Conservation (phyloP, 1,139 yeast species). For the Saccharomyces hybrid region DNA sequence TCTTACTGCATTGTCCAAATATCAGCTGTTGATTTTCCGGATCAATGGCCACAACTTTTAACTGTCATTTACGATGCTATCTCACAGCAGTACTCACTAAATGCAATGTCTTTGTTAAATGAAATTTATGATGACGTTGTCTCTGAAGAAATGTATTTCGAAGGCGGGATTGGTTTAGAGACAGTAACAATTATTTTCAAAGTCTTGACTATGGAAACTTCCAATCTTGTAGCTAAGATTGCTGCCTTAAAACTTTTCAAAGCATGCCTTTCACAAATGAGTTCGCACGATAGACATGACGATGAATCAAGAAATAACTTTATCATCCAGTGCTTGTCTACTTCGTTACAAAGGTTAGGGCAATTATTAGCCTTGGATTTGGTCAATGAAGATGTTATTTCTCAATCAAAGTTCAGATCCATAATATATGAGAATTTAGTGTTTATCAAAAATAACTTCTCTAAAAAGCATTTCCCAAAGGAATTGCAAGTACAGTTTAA, state of each 20-base stretch:
- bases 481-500: conserved; percentile 12
- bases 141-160: conserved; percentile 80
- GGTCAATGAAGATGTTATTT: neutral
- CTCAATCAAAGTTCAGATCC: conserved; percentile 15
- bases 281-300: conserved; percentile 43
- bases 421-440: conserved; percentile 27
- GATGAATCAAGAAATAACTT: conserved; percentile 16
- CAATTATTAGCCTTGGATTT: conserved; percentile 12
- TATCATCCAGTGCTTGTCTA: conserved; percentile 10
- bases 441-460: conserved; percentile 31
- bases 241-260: conserved; percentile 48
- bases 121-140: conserved; percentile 82
- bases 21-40: conserved; percentile 87
- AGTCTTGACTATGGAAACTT: conserved; percentile 33
- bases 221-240: conserved; percentile 39
- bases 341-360: conserved; percentile 13
- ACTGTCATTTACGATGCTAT: conserved; percentile 40
- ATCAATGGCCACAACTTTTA: conserved; percentile 83
- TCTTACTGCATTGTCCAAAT: conserved; percentile 76
- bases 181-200: conserved; percentile 42
- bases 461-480: conserved; percentile 24
- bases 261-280: conserved; percentile 45
- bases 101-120: conserved; percentile 62
- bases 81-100: conserved; percentile 39
- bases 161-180: conserved; percentile 54